phyloP scores from a whole-genome alignment of 176 grass and related monocot genomes.

The Oropetium thomaeum region DNA sequence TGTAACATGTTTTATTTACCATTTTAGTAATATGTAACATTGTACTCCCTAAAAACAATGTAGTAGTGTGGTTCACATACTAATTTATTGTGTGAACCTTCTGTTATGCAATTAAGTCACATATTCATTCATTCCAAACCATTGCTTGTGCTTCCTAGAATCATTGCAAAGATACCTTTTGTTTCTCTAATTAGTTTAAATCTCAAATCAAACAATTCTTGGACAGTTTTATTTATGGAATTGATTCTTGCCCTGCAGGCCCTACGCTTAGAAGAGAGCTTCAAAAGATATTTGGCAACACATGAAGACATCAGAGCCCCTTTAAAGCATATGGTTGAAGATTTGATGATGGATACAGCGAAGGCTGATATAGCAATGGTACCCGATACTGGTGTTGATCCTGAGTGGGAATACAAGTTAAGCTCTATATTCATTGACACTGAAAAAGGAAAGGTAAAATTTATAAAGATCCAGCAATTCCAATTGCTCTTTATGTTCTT shows the following conservation, averaged over 20 bases:
- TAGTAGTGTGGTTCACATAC: neutral
- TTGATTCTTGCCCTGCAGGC: constrained; percentile 38
- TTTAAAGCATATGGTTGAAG: constrained; percentile 59
- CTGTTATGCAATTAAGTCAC: neutral
- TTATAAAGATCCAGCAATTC: neutral
- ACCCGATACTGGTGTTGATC: constrained; percentile 51
- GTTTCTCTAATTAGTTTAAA: neutral
- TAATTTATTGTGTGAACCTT: constrained; percentile 29
- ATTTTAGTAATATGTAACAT: neutral
- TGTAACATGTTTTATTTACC: neutral
- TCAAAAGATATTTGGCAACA: constrained; percentile 44
- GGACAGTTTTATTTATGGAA: neutral
- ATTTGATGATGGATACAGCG: constrained; percentile 57
- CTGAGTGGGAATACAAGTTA: constrained; percentile 60
- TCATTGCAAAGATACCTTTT: neutral
- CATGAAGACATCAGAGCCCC: constrained; percentile 29
- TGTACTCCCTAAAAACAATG: no score
- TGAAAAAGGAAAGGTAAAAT: constrained; percentile 45
- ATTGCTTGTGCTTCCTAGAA: neutral
- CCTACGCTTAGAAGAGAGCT: constrained; percentile 50
- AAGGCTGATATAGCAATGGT: constrained; percentile 54
- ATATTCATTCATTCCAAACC: neutral
- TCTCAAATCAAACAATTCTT: neutral
- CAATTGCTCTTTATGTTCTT: neutral
- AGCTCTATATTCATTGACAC: constrained; percentile 79